Base-by-base conservation (phyloP, 164 flowering plant genomes). In the Warburgia ugandensis region DNA sequence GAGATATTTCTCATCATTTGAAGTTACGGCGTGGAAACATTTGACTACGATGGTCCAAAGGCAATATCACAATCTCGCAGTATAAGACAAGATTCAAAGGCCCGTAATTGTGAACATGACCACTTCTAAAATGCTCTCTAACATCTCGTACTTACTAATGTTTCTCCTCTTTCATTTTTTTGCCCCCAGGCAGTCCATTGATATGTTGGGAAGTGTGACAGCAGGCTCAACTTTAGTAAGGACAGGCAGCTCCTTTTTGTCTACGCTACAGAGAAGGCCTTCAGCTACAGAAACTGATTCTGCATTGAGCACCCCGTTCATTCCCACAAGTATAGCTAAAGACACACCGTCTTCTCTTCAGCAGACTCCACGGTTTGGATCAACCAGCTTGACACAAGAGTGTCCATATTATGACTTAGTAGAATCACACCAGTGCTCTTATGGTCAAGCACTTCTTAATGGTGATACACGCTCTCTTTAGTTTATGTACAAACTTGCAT, bases 121-220 rank as follows among this genome's bases (percentile, higher is more conserved):
- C n/a, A n/a, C 37, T n/a, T 33, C 37, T n/a, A n/a, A 11, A 33
- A 10, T 33, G 10, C 14, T n/a, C 14, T 33, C 0, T 11, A 33
- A 33, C 37, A 10, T 33, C n/a, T n/a, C n/a, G n/a, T 33, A 33
- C 27, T 9, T 10, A 5, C 28, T 7, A 23, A 5, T 21, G 14
- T 20, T 23, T 6, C 23, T 22, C 14, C 2, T n/a, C n/a, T n/a
- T n/a, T n/a, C n/a, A n/a, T n/a, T n/a, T n/a, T n/a, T n/a, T n/a
- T n/a, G n/a, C n/a, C n/a, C n/a, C n/a, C 69, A 83, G 88, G 77
- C 61, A 55, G 37, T 79, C 88, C 3, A 71, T 81, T 61, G 84
- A 79, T 58, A 69, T 77, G 75, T 70, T 33, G 25, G 61, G 72
- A 7, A 63, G 71, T 13, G 54, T 70, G 45, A 66, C 73, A 28